Evolutionary conservation across 23 red algal species (phyloP).

Genomic region (Gracilaria gracilis): DNA sequence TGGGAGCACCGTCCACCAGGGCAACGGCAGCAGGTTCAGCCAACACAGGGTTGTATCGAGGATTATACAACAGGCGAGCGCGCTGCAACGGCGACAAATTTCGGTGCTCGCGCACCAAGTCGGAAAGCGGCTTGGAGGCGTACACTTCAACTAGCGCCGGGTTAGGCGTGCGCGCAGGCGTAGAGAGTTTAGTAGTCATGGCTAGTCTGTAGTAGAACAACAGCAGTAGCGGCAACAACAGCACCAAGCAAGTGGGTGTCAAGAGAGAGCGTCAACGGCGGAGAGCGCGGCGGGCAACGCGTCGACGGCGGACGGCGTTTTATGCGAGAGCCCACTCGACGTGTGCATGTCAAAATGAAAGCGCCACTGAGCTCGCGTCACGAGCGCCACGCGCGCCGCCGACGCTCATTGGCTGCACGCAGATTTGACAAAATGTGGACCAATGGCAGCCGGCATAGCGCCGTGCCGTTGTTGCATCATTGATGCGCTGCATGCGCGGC

Average conservation of each 20-base stretch:
- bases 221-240: background rate
- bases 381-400: background rate
- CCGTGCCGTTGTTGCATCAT: background rate
- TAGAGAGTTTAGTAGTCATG: background rate
- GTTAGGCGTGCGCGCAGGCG: background rate
- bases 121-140: slow-evolving; percentile 21
- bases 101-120: background rate
- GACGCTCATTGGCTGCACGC: slow-evolving; percentile 18
- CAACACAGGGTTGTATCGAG: slow-evolving; percentile 71
- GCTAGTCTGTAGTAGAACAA: too few relatives aligned
- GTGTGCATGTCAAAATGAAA: background rate
- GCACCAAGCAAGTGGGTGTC: background rate
- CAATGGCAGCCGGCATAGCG: background rate
- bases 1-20: slow-evolving; percentile 63
- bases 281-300: background rate
- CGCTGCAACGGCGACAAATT: slow-evolving; percentile 75
- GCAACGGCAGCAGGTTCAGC: slow-evolving; percentile 32
- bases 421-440: background rate
- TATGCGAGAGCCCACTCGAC: background rate
- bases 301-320: background rate
- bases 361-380: slow-evolving; percentile 5
- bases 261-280: background rate
- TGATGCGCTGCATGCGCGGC: slow-evolving; percentile 4
- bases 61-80: slow-evolving; percentile 75
- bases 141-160: background rate